Percentiles rank a stretch among this genome's conserved stretches.
phyloP scores from a whole-genome alignment of 306 rosid species.

The Psophocarpus tetragonolobus region DNA sequence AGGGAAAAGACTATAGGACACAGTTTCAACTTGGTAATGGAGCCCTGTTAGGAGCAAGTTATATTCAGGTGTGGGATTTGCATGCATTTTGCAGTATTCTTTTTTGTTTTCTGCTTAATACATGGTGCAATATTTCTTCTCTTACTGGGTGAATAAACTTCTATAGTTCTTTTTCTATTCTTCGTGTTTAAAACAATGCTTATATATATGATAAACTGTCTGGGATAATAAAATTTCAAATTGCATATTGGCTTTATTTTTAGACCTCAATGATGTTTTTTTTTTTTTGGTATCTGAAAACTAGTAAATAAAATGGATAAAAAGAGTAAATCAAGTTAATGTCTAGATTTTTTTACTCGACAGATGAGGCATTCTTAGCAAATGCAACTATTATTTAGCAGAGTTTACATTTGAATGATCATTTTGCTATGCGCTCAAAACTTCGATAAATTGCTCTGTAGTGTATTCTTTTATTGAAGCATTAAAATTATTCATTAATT shows the following conservation, averaged over 20 bases:
- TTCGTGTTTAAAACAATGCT: not conserved
- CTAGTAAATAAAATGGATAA: not conserved
- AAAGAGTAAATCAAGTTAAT: not conserved
- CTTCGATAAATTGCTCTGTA: not conserved
- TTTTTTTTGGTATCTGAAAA: not conserved
- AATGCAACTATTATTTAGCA: not conserved
- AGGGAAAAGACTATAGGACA: constrained; percentile 87
- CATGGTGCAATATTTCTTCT: not conserved
- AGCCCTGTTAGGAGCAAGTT: constrained; percentile 91
- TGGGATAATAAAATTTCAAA: not conserved
- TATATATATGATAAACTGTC: not conserved
- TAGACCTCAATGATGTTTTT: not conserved
- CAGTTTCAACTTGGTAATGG: constrained; percentile 97
- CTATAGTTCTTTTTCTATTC: not conserved
- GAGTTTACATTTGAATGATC: not conserved
- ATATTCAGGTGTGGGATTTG: constrained; percentile 72
- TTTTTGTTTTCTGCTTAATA: not conserved
- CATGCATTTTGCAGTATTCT: constrained; percentile 1
- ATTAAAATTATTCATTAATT: not conserved
- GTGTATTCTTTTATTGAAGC: not conserved
- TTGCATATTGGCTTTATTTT: not conserved
- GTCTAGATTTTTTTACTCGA: not conserved
- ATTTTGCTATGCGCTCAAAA: not conserved
- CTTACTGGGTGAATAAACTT: not conserved
- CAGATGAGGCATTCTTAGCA: not conserved